Evolutionary conservation across 305 asterid species (phyloP), one percentile per base, ranked within the genome.

Genomic region (Withania somnifera): DNA sequence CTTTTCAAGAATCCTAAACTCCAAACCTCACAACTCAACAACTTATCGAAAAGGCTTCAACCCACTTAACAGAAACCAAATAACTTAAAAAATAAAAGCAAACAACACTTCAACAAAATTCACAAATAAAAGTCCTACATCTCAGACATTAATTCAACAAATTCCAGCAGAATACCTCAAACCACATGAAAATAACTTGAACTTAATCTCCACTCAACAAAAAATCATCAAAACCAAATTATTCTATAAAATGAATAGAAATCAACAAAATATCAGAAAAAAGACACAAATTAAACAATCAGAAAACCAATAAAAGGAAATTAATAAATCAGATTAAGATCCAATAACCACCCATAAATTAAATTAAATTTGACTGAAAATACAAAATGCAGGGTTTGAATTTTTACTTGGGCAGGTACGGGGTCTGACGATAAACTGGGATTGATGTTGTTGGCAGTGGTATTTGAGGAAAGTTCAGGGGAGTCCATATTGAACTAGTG

Each of bases 401-500:
- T 83, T 84, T 36, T 91, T 69, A 82, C 88, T 81, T 85, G 79
- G 67, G 47, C 60, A 68, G 85, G 45, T 82, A 19, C 7, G 3
- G 51, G n/a, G 6, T 38, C 47, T 40, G 63, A 80, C 26, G 68
- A 20, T 24, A 30, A 20, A 60, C 75, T 67, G 24, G 90, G 8
- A 30, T 52, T 71, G 52, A 26, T 56, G 47, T 83, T n/a, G n/a
- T n/a, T 64, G 82, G 82, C 47, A 60, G 86, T n/a, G 50, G 4
- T 57, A 50, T 84, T 76, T 76, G 77, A 80, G 67, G 89, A 80
- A 81, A 88, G 81, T 64, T 79, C 82, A 84, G 89, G 89, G 57
- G 90, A 89, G 20, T 85, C 90, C 90, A 88, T 88, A 45, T 75
- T 82, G 77, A 40, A 45, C 83, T 88, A 84, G 90, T 91, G 87